phyloP scores from a whole-genome alignment of 2,329 filamentous ascomycete genomes.

The Aureobasidium sp. region DNA sequence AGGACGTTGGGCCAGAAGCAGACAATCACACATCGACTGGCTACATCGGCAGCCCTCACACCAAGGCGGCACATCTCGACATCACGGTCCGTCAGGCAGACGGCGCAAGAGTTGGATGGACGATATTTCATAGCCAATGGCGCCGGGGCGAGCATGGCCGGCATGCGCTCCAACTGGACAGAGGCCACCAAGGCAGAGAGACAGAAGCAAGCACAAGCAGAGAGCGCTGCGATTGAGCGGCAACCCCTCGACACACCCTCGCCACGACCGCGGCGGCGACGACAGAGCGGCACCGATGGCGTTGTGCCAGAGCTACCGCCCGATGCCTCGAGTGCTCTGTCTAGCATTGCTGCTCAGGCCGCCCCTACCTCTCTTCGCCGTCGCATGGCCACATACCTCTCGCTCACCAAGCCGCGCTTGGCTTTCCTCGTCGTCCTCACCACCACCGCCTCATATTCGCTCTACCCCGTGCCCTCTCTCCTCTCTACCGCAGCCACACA shows the following conservation, averaged over 20 bases:
- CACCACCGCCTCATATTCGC: constrained; percentile 81
- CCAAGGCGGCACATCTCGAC: constrained; percentile 21
- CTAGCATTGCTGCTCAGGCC: constrained; percentile 49
- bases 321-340: constrained; percentile 56
- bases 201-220: background rate
- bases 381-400: constrained; percentile 71
- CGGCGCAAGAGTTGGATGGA: constrained; percentile 23
- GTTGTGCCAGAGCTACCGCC: constrained; percentile 36
- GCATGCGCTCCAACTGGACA: constrained; percentile 6
- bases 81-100: constrained; percentile 12
- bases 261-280: constrained; percentile 29
- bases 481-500: constrained; percentile 61
- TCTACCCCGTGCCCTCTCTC: constrained; percentile 87
- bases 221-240: background rate
- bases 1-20: constrained; percentile 21
- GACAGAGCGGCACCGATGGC: constrained; percentile 21
- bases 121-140: constrained; percentile 32
- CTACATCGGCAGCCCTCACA: constrained; percentile 17
- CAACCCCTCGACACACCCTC: constrained; percentile 20
- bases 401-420: constrained; percentile 90
- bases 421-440: constrained; percentile 87
- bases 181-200: background rate
- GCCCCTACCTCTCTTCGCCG: constrained; percentile 55
- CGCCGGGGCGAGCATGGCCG: constrained; percentile 17
- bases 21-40: constrained; percentile 16